Conservation (phyloP, 192 early-diverging fungal genomes). For the Coemansia aciculifera region DNA sequence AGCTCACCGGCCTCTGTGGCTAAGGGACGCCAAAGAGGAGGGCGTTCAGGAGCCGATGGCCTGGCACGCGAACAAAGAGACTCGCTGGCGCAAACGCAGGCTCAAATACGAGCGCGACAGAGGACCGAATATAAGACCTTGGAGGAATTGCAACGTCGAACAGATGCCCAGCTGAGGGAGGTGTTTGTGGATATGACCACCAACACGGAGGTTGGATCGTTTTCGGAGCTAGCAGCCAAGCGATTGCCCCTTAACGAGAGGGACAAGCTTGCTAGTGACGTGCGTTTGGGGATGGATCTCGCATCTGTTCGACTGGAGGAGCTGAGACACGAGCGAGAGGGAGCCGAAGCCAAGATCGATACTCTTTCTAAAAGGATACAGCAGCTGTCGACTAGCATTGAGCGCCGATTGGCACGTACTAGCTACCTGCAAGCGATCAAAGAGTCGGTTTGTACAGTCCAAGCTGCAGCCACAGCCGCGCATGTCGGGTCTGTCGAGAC, state of each 20-base stretch:
- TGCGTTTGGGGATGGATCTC: slow-evolving; percentile 45
- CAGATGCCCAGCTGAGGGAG: slow-evolving; percentile 29
- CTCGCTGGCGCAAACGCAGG: background rate
- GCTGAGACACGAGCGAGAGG: slow-evolving; percentile 15
- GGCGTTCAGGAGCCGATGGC: background rate
- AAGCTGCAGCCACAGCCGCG: background rate
- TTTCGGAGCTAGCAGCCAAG: slow-evolving; percentile 37
- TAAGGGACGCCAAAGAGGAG: background rate
- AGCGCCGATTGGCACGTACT: slow-evolving; percentile 14
- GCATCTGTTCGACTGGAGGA: slow-evolving; percentile 32
- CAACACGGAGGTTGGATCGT: slow-evolving; percentile 28
- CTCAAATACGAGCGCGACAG: background rate
- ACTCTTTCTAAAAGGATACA: slow-evolving; percentile 13
- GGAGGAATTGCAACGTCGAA: slow-evolving; percentile 40
- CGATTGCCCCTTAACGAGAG: slow-evolving; percentile 24
- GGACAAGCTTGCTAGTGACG: slow-evolving; percentile 30
- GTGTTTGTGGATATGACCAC: slow-evolving; percentile 53
- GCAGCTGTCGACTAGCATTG: slow-evolving; percentile 12
- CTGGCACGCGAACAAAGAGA: background rate
- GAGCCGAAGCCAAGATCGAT: slow-evolving; percentile 1
- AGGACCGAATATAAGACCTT: slow-evolving; percentile 32
- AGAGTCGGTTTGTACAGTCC: slow-evolving; percentile 13
- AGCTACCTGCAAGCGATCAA: slow-evolving; percentile 23
- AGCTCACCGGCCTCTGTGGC: background rate
- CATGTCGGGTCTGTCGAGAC: background rate